Evolutionary conservation across 306 rosid species (phyloP), one percentile per base, ranked within the genome.

Genomic region (Malus sieversii): DNA sequence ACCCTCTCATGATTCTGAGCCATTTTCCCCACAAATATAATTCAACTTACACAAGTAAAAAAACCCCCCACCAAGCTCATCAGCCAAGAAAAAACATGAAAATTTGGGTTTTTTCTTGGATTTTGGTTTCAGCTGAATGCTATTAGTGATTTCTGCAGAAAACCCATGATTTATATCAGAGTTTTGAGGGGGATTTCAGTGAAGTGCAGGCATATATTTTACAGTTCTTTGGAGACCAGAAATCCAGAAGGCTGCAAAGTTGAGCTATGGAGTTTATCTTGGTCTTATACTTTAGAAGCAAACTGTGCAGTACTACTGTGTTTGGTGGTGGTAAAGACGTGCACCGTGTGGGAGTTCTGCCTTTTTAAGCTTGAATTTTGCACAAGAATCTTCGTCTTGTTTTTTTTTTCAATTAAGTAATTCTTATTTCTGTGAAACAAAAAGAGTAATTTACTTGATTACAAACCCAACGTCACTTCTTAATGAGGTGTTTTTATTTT

Each of bases 1-100:
- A 83, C 83, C 73, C 74, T 78, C 45, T 82, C 89, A 77, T 78
- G 88, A 52, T 53, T 77, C 71, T 79, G 87, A 86, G 59, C 90
- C 96, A 90, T 33, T 33, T 77, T 13, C 61, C 72, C 33, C 40
- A n/a, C 61, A 71, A 38, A 64, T 60, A 18, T 29, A 42, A 25
- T 45, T 14, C 52, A 44, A 61, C 60, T 74, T 18, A 27, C 59
- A 44, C 53, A 74, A 30, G 20, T 22, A 5, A 12, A 45, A 45
- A 27, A 45, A 44, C 45, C 68, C 77, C 61, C 68, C 77, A 74
- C 61, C 46, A 44, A 74, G 30, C 20, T 27, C 44, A 44, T 29
- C 29, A 44, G 12, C 23, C 70, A 19, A 74, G 60, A 29, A 29
- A 18, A 18, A 18, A 19, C 4, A 18, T 25, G 7, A 44, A 74